Evolutionary conservation across 2,329 filamentous ascomycete genomes (phyloP).

Genomic region (Phaeosphaeriaceae sp.): DNA sequence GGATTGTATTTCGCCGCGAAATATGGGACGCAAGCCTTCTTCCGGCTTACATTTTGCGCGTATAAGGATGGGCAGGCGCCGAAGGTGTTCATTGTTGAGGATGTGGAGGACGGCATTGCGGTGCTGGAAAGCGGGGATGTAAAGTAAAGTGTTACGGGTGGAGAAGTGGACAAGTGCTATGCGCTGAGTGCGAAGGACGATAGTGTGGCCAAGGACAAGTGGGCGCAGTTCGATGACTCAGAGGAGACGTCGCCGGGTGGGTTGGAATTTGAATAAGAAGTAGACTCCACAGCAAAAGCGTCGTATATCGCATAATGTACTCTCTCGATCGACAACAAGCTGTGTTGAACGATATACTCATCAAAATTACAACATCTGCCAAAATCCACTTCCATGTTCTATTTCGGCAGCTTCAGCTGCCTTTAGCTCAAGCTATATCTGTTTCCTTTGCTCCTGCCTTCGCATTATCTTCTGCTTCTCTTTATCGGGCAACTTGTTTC

Average conservation of each 20-base stretch:
- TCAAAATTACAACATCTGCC: neutral
- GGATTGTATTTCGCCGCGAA: neutral
- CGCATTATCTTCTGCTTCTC: no score
- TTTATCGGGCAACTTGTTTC: no score
- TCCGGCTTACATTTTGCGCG: neutral
- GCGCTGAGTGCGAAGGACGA: constrained; percentile 1
- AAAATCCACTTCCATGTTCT: neutral
- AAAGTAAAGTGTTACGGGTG: neutral
- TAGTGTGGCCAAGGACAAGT: neutral
- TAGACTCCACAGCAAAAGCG: no score
- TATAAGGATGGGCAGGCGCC: neutral
- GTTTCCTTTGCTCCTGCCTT: no score
- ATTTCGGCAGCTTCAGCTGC: neutral
- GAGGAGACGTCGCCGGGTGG: neutral
- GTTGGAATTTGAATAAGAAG: neutral
- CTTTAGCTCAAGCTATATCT: no score
- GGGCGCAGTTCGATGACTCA: neutral
- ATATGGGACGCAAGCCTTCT: neutral
- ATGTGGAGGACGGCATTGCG: neutral
- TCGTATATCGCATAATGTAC: no score
- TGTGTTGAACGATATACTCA: neutral
- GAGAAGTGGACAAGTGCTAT: neutral
- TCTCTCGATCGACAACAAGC: no score
- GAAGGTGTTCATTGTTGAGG: neutral
- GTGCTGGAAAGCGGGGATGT: neutral